Percentiles rank a stretch among this genome's conserved stretches.
Evolutionary conservation across 225 moss, liverwort and hornwort species (phyloP).

Genomic region (Pseudoscleropodium purum): DNA sequence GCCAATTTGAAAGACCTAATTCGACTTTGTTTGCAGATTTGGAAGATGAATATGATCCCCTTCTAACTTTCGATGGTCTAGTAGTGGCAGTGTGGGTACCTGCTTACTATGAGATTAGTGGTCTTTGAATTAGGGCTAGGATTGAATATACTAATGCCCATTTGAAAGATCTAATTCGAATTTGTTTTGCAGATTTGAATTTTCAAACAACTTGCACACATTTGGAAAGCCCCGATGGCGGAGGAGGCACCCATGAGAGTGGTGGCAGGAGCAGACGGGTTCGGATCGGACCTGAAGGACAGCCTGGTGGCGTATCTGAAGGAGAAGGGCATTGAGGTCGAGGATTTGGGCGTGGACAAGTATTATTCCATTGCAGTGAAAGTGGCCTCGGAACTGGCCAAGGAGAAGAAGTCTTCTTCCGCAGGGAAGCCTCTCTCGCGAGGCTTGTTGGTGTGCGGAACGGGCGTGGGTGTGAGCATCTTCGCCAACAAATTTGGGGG

Average conservation of each 20-base stretch:
- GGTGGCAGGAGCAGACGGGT: slow-evolving; percentile 42
- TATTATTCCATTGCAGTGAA: slow-evolving; percentile 44
- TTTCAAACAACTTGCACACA: neutral
- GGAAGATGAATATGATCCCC: neutral
- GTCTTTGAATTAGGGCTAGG: neutral
- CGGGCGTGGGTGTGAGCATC: slow-evolving; percentile 52
- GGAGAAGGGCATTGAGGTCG: slow-evolving; percentile 28
- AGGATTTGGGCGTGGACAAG: slow-evolving; percentile 48
- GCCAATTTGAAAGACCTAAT: neutral
- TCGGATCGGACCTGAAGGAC: slow-evolving; percentile 30
- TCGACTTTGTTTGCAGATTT: neutral
- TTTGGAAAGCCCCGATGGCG: neutral
- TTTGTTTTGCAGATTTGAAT: neutral
- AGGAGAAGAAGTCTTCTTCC: slow-evolving; percentile 15
- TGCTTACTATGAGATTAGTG: neutral
- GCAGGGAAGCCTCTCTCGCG: slow-evolving; percentile 16
- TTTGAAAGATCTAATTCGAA: neutral
- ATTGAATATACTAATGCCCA: neutral
- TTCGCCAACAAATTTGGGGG: slow-evolving; percentile 58
- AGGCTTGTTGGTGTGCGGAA: slow-evolving; percentile 49
- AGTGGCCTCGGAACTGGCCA: slow-evolving; percentile 34
- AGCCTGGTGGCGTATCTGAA: slow-evolving; percentile 23
- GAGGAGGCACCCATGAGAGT: slow-evolving; percentile 1
- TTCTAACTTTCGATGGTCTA: neutral
- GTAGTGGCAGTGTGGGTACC: neutral